Percentiles rank a stretch among this genome's conserved stretches.
These are phyloP conservation scores for Pseudopyricularia cyperi DNA, from an alignment of 2,329 filamentous ascomycete species.

Conservation along the genomic window DNA sequence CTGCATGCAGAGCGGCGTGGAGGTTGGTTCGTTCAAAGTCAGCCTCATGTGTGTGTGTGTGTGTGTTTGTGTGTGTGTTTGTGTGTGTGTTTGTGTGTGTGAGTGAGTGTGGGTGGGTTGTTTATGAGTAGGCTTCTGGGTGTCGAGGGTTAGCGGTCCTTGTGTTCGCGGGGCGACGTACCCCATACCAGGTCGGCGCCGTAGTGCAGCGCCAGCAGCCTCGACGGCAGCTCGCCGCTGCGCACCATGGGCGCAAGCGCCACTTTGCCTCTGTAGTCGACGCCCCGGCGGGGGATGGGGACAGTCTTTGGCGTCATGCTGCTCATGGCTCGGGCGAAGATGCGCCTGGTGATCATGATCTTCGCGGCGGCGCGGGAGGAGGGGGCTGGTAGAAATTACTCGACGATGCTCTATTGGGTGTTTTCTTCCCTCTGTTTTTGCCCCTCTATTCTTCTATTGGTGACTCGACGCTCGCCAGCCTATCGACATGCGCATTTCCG, in stretches of 20 bases:
- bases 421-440: too few relatives aligned
- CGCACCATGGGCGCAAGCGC: slow-evolving; percentile 97
- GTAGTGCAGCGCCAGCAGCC: slow-evolving; percentile 80
- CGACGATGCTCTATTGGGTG: too few relatives aligned
- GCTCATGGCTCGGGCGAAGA: slow-evolving; percentile 14
- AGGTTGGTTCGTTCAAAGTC: too few relatives aligned
- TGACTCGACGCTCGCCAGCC: too few relatives aligned
- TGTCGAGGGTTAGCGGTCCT: too few relatives aligned
- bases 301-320: slow-evolving; percentile 57
- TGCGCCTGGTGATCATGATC: background rate
- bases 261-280: slow-evolving; percentile 87
- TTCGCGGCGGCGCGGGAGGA: background rate
- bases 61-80: too few relatives aligned
- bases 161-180: too few relatives aligned
- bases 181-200: slow-evolving; percentile 96
- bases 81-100: too few relatives aligned
- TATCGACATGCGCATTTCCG: too few relatives aligned
- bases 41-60: too few relatives aligned
- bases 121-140: background rate
- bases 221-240: slow-evolving; percentile 87
- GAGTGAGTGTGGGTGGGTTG: slow-evolving; percentile 2
- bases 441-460: too few relatives aligned
- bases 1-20: too few relatives aligned
- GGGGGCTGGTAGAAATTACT: background rate
- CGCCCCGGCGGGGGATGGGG: slow-evolving; percentile 74